These are phyloP conservation scores for Entonaema liquescens DNA, from an alignment of 495 filamentous ascomycete genomes.

Conservation along the genomic window DNA sequence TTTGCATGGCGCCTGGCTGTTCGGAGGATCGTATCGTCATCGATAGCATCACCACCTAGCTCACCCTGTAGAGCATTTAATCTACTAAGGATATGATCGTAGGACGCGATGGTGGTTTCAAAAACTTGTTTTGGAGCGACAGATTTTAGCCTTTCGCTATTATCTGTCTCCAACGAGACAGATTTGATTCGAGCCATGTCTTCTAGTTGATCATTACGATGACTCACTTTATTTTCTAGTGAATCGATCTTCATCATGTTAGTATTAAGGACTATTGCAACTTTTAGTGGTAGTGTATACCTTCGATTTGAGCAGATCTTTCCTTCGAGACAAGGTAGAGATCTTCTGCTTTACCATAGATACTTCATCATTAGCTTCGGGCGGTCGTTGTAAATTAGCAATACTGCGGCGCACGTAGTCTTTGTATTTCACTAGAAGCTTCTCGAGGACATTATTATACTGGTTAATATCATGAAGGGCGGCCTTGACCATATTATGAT, in stretches of 20 bases:
- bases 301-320: constrained; percentile 20
- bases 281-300: not conserved
- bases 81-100: constrained; percentile 33
- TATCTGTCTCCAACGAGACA: not conserved
- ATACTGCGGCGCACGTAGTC: constrained; percentile 28
- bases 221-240: constrained; percentile 12
- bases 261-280: not conserved
- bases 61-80: constrained; percentile 29
- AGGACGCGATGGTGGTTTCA: constrained; percentile 23
- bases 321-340: constrained; percentile 8
- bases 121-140: constrained; percentile 10
- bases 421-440: constrained; percentile 29
- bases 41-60: constrained; percentile 13
- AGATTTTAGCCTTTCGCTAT: constrained; percentile 3
- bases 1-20: constrained; percentile 36
- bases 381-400: constrained; percentile 3
- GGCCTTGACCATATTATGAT: constrained; percentile 2
- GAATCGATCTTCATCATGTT: constrained; percentile 22
- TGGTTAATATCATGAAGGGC: constrained; percentile 30
- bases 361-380: not conserved
- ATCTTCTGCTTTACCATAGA: constrained; percentile 26
- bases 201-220: constrained; percentile 10
- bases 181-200: not conserved
- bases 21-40: constrained; percentile 29
- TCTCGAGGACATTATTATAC: constrained; percentile 35